phyloP scores from a whole-genome alignment of 148 eudicot genomes.

The Talinum fruticosum region DNA sequence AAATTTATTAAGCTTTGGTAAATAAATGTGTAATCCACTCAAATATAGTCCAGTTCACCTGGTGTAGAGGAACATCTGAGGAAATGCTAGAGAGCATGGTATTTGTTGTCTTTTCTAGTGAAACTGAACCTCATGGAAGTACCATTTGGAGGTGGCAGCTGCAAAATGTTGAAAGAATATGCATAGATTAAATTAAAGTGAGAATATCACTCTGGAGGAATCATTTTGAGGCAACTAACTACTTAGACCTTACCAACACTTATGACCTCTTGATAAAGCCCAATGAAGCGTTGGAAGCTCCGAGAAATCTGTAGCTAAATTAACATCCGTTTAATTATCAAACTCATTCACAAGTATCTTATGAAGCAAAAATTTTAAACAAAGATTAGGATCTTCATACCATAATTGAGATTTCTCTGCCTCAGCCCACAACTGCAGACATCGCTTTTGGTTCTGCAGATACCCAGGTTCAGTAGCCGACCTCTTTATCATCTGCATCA shows the following conservation, averaged over 20 bases:
- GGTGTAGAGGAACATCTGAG: conserved; percentile 38
- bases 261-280: conserved; percentile 70
- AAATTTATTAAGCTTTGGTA: conserved; percentile 4
- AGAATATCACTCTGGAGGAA: conserved; percentile 4
- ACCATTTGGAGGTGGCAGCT: conserved; percentile 69
- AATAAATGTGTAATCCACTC: too few species aligned
- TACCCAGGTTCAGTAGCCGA: conserved; percentile 27
- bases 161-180: conserved; percentile 22
- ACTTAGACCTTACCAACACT: conserved; percentile 63
- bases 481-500: conserved; percentile 56
- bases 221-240: not conserved
- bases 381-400: not conserved
- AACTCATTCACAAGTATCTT: too few species aligned
- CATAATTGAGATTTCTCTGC: conserved; percentile 39
- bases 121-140: conserved; percentile 69
- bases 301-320: too few species aligned
- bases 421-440: conserved; percentile 55
- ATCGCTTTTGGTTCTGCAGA: conserved; percentile 42
- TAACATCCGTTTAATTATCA: too few species aligned
- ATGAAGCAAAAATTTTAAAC: too few species aligned
- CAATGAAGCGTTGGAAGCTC: not conserved
- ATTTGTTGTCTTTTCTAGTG: conserved; percentile 58
- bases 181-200: not conserved
- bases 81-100: conserved; percentile 50
- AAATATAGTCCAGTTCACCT: conserved; percentile 41